Percentiles rank a stretch among this genome's conserved stretches.
These are phyloP conservation scores for Aechmea fasciata DNA, from an alignment of 176 grass and related monocot species.

Conservation along the genomic window DNA sequence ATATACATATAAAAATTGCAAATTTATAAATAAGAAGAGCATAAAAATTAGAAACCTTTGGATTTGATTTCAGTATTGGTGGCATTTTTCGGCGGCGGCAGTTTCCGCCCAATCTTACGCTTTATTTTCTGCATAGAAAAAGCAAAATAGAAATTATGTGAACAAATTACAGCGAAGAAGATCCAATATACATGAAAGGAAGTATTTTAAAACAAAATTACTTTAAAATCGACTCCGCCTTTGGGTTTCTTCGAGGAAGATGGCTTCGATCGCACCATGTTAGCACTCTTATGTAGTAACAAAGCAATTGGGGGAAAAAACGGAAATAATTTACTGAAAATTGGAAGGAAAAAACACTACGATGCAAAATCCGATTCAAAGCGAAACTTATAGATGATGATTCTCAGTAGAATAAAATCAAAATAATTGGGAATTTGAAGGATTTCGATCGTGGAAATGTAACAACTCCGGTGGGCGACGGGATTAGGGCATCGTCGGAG, in stretches of 20 bases:
- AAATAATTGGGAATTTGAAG: too few species aligned
- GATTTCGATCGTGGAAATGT: too few species aligned
- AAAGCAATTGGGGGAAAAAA: too few species aligned
- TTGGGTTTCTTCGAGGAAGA: slow-evolving; percentile 37
- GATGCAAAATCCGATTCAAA: too few species aligned
- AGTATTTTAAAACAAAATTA: slow-evolving; percentile 1
- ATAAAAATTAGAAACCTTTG: slow-evolving; percentile 33
- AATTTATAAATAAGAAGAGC: neutral
- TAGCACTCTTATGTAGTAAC: too few species aligned
- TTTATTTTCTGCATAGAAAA: slow-evolving; percentile 57
- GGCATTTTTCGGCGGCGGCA: slow-evolving; percentile 78
- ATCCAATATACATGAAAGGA: neutral
- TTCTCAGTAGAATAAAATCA: too few species aligned
- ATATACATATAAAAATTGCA: neutral
- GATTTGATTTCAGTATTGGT: slow-evolving; percentile 78
- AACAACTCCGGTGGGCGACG: too few species aligned
- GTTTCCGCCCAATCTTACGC: slow-evolving; percentile 77
- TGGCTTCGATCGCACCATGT: neutral
- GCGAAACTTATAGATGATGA: too few species aligned
- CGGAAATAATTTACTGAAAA: too few species aligned
- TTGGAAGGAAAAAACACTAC: too few species aligned
- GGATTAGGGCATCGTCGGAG: too few species aligned
- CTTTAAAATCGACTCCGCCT: slow-evolving; percentile 57
- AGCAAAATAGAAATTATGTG: neutral
- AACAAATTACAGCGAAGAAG: neutral